Base-by-base conservation (phyloP, 768 basidiomycete genomes). In the Candolleomyces eurysporus region DNA sequence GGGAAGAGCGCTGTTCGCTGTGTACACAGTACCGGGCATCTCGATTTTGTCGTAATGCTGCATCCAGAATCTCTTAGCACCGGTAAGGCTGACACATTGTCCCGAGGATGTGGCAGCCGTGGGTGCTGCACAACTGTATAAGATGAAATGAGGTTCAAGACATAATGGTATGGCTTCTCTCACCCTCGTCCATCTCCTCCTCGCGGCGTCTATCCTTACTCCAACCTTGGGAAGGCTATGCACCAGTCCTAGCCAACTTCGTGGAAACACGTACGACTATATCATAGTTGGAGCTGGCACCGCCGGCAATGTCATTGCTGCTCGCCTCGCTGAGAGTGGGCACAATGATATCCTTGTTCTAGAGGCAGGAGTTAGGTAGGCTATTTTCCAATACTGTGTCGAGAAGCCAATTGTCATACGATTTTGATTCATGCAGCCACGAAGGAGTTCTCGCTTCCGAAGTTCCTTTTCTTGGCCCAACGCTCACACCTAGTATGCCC, bases 241-340 rank as follows among this genome's bases (percentile, higher is more conserved):
- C 26, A 42, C 11, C 26, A 17, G 17, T 46, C 45, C 42, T 10
- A 22, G 22, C 11, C 42, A 58, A 16, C 57, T 58, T 48, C 57
- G 26, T 11, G 16, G 17, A 58, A 43, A 14, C 39, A 58, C 45
- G 2, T 58, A 58, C 14, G 63, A 64, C 56, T 64, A 64, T 60
- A 75, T 80, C 59, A 70, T 81, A 50, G 69, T 79, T 8, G 84
- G 84, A 69, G 64, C 64, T 59, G 73, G 75, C 0, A 70, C 71
- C 9, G 73, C 72, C 0, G 76, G 76, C 39, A 69, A 66, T 57
- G 74, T 74, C 16, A 45, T 77, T 7, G 75, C 75, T 9, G 74
- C 70, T 40, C 65, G 76, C 14, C 64, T 76, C 1, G 64, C 72
- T 5, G 74, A 75, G 60, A 70, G 78, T 65, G 62, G 67, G 3